Evolutionary conservation across 176 grass and related monocot genomes (phyloP), one percentile per base, ranked within the genome.

Genomic region (Elaeis guineensis): DNA sequence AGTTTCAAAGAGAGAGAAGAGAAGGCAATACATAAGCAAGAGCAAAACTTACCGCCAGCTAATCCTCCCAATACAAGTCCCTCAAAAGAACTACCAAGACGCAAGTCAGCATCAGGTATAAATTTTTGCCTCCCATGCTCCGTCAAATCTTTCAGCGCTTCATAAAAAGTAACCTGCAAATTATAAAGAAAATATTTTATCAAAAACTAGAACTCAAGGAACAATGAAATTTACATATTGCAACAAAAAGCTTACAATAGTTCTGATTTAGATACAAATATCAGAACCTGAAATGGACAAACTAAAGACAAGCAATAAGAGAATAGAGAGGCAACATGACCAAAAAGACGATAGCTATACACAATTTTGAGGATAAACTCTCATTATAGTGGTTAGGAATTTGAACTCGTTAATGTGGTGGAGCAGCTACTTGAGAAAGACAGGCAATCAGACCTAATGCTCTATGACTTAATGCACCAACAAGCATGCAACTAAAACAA

Each of bases 101-200:
- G 75, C 53, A 97, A 64, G 71, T 78, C 73, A 75, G 62, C 75
- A 69, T 85, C 67, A 11, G 68, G 72, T 16, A 76, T 71, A 89
- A 89, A 89, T 48, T 57, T 89, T 24, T 29, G 78, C 82, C 79
- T 91, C 29, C 78, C 87, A 73, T 85, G 78, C 16, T 73, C 73
- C 5, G 70, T 78, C 51, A 80, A 26, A 44, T 92, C 76, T 72
- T 89, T 92, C 78, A 98, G 30, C 67, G 73, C 87, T 82, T 92
- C 93, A 58, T 98, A 92, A 71, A 98, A 89, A 29, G 83, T 98
- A 61, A 98, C 87, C 93, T 89, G 67, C 44, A 73, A 50, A 76
- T 62, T 2, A n/a, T 50, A 85, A 71, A 82, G 53, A 52, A 59
- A 63, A 20, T 55, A 18, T 20, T 58, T 26, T 57, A 49, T 52